phyloP scores from a whole-genome alignment of 2,329 filamentous ascomycete species.

The Scedosporium minutisporum region DNA sequence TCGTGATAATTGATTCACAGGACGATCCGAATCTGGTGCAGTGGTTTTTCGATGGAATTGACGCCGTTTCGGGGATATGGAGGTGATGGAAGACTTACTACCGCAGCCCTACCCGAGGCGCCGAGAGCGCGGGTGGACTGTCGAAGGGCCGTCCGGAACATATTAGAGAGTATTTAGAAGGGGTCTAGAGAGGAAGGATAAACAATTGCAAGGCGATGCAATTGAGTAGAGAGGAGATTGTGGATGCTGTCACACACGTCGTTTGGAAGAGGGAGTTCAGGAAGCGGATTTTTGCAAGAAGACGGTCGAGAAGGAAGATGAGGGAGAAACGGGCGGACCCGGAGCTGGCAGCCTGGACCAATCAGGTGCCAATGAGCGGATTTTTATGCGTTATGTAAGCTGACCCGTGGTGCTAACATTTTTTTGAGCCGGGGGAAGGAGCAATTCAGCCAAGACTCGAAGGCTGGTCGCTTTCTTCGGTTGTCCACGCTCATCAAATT shows the following conservation, averaged over 20 bases:
- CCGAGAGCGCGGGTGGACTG: conserved; percentile 93
- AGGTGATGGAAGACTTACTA: conserved; percentile 64
- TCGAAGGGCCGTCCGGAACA: conserved; percentile 98
- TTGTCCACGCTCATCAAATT: neutral
- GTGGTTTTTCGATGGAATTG: conserved; percentile 36
- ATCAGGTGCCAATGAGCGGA: conserved; percentile 24
- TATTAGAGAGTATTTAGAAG: conserved; percentile 49
- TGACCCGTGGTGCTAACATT: neutral
- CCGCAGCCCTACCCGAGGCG: conserved; percentile 82
- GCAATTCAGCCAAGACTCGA: neutral
- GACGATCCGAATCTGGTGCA: conserved; percentile 22
- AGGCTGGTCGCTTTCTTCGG: neutral
- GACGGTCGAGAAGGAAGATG: conserved; percentile 29
- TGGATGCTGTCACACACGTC: conserved; percentile 36
- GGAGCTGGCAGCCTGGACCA: conserved; percentile 21
- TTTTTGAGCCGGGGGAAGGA: conserved; percentile 1
- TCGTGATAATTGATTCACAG: neutral
- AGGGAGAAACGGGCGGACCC: conserved; percentile 28
- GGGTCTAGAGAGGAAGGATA: conserved; percentile 26
- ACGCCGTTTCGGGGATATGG: conserved; percentile 25
- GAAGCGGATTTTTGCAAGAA: conserved; percentile 11
- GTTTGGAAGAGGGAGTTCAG: conserved; percentile 25
- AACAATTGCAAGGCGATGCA: conserved; percentile 55
- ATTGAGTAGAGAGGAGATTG: conserved; percentile 54
- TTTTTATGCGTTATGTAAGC: conserved; percentile 18